Conservation (phyloP, 2,329 filamentous ascomycete species). For the Aureobasidium sp. region DNA sequence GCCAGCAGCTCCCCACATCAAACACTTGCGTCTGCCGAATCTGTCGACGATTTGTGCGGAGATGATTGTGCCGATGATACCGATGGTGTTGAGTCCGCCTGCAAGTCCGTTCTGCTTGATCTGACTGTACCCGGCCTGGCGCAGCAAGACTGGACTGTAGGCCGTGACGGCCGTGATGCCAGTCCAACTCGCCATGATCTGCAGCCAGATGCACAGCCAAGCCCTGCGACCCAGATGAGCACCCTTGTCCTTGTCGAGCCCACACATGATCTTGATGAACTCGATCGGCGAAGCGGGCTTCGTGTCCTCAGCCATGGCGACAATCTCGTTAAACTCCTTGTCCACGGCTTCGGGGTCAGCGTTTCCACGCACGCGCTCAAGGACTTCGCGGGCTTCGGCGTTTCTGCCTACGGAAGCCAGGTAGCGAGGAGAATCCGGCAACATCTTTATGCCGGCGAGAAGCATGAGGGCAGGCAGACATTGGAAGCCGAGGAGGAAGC, state of each 20-base stretch:
- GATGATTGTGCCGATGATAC: conserved; percentile 46
- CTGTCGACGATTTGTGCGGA: conserved; percentile 46
- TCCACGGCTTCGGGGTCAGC: conserved; percentile 24
- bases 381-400: conserved; percentile 28
- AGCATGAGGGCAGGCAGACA: conserved; percentile 38
- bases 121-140: conserved; percentile 30
- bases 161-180: conserved; percentile 36
- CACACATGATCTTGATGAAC: conserved; percentile 34
- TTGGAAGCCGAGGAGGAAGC: conserved; percentile 33
- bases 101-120: conserved; percentile 43
- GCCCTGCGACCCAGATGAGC: conserved; percentile 34
- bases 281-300: conserved; percentile 32
- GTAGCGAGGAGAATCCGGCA: conserved; percentile 42
- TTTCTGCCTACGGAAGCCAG: conserved; percentile 23
- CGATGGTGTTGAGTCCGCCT: conserved; percentile 47
- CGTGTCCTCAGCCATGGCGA: conserved; percentile 26
- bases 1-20: conserved; percentile 35
- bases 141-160: conserved; percentile 29
- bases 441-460: conserved; percentile 33
- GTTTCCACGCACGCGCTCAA: conserved; percentile 27
- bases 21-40: conserved; percentile 38
- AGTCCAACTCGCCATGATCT: conserved; percentile 41
- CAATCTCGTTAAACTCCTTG: conserved; percentile 31
- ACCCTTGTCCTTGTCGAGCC: conserved; percentile 26
- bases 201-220: conserved; percentile 40